Evolutionary conservation across 345 rosid species (phyloP).

Genomic region (Clausena lansium): DNA sequence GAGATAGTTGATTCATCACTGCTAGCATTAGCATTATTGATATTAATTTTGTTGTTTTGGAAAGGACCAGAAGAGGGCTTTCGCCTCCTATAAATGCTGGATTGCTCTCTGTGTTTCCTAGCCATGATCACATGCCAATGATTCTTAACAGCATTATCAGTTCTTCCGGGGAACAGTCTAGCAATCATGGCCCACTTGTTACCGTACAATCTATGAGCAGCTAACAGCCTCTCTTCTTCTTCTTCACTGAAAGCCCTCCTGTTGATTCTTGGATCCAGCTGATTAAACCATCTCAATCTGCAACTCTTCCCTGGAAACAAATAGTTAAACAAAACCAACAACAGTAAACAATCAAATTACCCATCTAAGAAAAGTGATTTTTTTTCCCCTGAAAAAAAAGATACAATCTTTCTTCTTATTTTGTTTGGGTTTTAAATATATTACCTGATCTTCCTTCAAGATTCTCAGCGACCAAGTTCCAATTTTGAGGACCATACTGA

Average conservation of each 20-base stretch:
- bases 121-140: slow-evolving; percentile 99
- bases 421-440: too few relatives aligned
- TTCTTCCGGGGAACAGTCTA: slow-evolving; percentile 78
- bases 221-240: slow-evolving; percentile 74
- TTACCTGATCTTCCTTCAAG: slow-evolving; percentile 91
- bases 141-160: slow-evolving; percentile 94
- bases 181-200: slow-evolving; percentile 96
- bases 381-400: not conserved
- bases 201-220: slow-evolving; percentile 71
- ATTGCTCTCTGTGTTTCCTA: slow-evolving; percentile 72
- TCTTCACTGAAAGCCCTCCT: slow-evolving; percentile 71
- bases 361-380: not conserved
- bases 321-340: not conserved
- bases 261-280: slow-evolving; percentile 88
- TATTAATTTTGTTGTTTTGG: slow-evolving; percentile 12
- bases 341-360: not conserved
- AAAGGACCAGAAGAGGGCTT: slow-evolving; percentile 30
- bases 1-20: slow-evolving; percentile 42
- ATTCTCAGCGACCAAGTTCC: slow-evolving; percentile 88
- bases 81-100: slow-evolving; percentile 44
- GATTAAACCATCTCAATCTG: slow-evolving; percentile 94
- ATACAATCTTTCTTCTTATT: not conserved
- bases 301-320: slow-evolving; percentile 80
- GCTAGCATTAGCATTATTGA: slow-evolving; percentile 13
- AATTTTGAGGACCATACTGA: slow-evolving; percentile 85